phyloP scores from a whole-genome alignment of 23 red algal genomes.

The Gracilaria domingensis region DNA sequence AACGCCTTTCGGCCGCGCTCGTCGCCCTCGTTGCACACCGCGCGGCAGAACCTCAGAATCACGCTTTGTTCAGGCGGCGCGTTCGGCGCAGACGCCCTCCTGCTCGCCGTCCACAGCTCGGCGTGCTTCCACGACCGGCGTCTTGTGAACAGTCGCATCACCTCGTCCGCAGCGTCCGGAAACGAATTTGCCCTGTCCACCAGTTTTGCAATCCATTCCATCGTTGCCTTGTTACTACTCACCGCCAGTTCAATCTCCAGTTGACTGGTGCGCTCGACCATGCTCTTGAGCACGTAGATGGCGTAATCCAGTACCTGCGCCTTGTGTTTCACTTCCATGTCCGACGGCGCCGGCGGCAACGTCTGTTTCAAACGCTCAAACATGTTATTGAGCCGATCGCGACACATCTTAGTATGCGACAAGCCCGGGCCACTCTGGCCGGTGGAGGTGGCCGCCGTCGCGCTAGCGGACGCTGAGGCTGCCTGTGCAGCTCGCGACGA shows the following conservation, averaged over 20 bases:
- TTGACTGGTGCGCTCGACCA: slow-evolving; percentile 65
- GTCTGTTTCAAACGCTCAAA: slow-evolving; percentile 71
- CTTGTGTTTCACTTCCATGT: slow-evolving; percentile 75
- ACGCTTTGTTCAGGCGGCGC: slow-evolving; percentile 16
- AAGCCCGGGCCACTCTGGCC: slow-evolving; percentile 34
- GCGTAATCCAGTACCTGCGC: slow-evolving; percentile 86
- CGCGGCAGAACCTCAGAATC: slow-evolving; percentile 35
- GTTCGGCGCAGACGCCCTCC: not conserved
- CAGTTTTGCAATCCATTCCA: slow-evolving; percentile 70
- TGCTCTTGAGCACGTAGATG: slow-evolving; percentile 41
- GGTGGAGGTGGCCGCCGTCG: slow-evolving; percentile 19
- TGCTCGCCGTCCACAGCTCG: slow-evolving; percentile 71
- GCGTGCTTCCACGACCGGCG: slow-evolving; percentile 68
- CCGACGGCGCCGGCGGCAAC: slow-evolving; percentile 66
- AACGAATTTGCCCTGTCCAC: slow-evolving; percentile 51
- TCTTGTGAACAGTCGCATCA: slow-evolving; percentile 70
- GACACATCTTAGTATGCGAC: slow-evolving; percentile 84
- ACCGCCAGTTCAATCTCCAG: slow-evolving; percentile 81
- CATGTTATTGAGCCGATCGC: slow-evolving; percentile 78
- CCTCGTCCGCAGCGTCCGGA: slow-evolving; percentile 57
- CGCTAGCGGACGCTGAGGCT: not conserved
- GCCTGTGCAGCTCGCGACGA: not conserved
- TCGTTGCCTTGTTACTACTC: slow-evolving; percentile 64
- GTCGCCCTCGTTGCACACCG: slow-evolving; percentile 27
- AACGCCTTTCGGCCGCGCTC: not conserved